phyloP scores from a whole-genome alignment of 2,329 filamentous ascomycete genomes.

The Pestalotiopsis sp. region DNA sequence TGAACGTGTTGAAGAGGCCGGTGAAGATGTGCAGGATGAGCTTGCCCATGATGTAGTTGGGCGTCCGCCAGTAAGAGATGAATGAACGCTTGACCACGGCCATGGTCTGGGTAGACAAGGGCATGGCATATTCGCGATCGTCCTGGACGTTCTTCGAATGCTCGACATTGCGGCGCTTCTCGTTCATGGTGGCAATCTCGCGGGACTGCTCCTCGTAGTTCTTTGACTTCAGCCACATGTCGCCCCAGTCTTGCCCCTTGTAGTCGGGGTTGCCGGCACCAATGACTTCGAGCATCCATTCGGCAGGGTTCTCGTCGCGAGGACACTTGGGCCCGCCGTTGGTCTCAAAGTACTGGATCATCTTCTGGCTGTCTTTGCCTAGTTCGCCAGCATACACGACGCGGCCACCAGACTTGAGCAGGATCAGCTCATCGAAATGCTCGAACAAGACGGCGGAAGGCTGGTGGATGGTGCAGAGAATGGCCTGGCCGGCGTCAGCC shows the following conservation, averaged over 20 bases:
- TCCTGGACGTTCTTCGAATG: constrained; percentile 44
- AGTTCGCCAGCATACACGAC: constrained; percentile 58
- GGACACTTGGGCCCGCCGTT: constrained; percentile 52
- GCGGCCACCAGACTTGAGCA: constrained; percentile 55
- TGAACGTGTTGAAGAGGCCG: constrained; percentile 80
- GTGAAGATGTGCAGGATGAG: constrained; percentile 72
- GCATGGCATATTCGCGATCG: constrained; percentile 67
- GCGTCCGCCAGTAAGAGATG: constrained; percentile 74
- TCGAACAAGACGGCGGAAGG: constrained; percentile 59
- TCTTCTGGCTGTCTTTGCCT: constrained; percentile 47
- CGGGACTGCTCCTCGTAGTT: constrained; percentile 46
- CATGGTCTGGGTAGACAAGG: constrained; percentile 62
- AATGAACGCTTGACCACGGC: constrained; percentile 73
- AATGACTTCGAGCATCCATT: constrained; percentile 59
- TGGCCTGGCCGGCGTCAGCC: constrained; percentile 60
- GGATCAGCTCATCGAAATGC: constrained; percentile 57
- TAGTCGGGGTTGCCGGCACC: constrained; percentile 64
- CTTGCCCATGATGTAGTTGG: constrained; percentile 77
- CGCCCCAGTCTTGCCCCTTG: constrained; percentile 62
- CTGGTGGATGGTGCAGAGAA: constrained; percentile 64
- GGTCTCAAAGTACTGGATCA: constrained; percentile 55
- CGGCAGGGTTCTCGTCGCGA: constrained; percentile 52
- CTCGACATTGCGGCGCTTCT: constrained; percentile 41
- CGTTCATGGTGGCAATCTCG: constrained; percentile 57
- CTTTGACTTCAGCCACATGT: constrained; percentile 59